Base-by-base conservation (phyloP, 805 yeast species). In the Candida takata region DNA sequence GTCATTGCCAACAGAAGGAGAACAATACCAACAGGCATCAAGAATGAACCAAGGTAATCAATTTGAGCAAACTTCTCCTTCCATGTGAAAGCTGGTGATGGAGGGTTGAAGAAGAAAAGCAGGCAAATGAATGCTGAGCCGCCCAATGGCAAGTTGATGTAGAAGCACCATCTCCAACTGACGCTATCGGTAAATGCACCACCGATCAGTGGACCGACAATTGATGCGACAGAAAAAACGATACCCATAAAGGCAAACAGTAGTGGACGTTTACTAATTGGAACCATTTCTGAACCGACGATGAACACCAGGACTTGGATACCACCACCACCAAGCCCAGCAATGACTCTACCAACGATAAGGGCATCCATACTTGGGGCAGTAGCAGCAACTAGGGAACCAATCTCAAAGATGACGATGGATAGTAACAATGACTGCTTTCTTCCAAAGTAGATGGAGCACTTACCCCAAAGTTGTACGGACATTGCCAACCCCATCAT, bases 111-210 rank as follows among this genome's bases (percentile, higher is more conserved):
- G 14, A 66, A 60, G 5, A 65, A 39, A 4, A 64, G 32, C 13
- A 74, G 51, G 7, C 65, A 43, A 0, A 52, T 49, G 14, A 65
- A 49, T 1, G 75, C 70, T 1, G 63, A 36, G 2, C 80, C 85
- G 13, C 84, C 83, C 24, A 79, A 55, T 3, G 86, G 84, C 25
- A 82, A 54, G 54, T 80, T 81, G 43, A 82, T 65, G 57, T 74
- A 82, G 52, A 79, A 82, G 48, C 84, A 75, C 86, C 87, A 80
- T 48, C 88, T 65, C 88, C 88, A 81, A 13, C 74, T 58, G 5
- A 69, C 75, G 33, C 69, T 60, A 2, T 72, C 57, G 1, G 83
- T 67, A 38, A 81, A 72, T 0, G 77, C 78, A 24, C 87, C 86
- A 12, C 86, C 86, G 16, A 80, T 50, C 25, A 77, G 57, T 0